Conservation (phyloP, 768 basidiomycete species). For the Termitomyces heimii region DNA sequence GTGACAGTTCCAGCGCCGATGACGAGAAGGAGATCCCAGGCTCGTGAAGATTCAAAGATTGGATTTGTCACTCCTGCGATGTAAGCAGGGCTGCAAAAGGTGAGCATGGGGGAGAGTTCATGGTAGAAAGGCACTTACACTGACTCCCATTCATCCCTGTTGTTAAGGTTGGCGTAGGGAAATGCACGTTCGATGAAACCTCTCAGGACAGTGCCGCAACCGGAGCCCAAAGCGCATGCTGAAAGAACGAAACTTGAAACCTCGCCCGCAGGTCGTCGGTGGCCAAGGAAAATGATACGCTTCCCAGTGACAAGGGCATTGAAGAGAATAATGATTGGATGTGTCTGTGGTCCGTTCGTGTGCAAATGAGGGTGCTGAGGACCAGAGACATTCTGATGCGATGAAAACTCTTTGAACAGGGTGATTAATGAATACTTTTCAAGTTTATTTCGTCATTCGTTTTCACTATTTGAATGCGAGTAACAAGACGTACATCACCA, state of each 20-base stretch:
- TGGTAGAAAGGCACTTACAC: conserved; percentile 49
- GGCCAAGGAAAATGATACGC: conserved; percentile 92
- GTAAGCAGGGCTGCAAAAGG: conserved; percentile 65
- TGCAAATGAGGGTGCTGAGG: conserved; percentile 90
- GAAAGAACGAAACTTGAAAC: conserved; percentile 91
- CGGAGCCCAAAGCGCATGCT: conserved; percentile 89
- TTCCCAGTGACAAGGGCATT: conserved; percentile 95
- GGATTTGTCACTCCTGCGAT: conserved; percentile 98
- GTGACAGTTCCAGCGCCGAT: conserved; percentile 82
- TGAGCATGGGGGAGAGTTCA: neutral
- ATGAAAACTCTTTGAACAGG: conserved; percentile 76
- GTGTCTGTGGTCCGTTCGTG: conserved; percentile 84
- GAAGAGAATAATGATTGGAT: conserved; percentile 92
- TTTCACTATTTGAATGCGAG: neutral
- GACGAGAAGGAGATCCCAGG: conserved; percentile 94
- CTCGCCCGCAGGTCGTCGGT: conserved; percentile 82
- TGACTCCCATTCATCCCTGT: conserved; percentile 85
- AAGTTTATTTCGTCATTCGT: neutral
- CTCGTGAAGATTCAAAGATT: conserved; percentile 81
- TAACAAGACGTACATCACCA: conserved; percentile 66
- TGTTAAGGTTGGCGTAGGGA: conserved; percentile 89
- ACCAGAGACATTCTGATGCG: conserved; percentile 53
- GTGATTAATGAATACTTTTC: conserved; percentile 86
- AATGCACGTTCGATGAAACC: conserved; percentile 92
- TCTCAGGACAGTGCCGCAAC: conserved; percentile 76